Evolutionary conservation across 2,329 filamentous ascomycete genomes (phyloP).

Genomic region (Colletotrichum nymphaeae): DNA sequence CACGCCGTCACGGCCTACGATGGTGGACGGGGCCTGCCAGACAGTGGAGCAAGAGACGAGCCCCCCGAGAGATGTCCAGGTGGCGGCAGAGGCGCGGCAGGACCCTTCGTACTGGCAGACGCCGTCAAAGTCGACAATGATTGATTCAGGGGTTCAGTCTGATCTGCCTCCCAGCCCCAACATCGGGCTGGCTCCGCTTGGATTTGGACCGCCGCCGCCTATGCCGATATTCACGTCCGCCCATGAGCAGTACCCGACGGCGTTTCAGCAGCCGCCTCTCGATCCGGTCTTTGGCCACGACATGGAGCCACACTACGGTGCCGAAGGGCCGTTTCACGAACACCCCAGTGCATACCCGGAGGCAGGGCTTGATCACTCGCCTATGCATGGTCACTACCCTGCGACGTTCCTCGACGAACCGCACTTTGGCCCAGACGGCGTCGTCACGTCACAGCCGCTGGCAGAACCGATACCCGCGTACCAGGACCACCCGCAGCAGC

Average conservation of each 20-base stretch:
- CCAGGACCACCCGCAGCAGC: constrained; percentile 9
- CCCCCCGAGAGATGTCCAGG: constrained; percentile 34
- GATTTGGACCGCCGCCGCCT: constrained; percentile 11
- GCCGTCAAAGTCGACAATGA: constrained; percentile 28
- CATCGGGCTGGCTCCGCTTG: not conserved
- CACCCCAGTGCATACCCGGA: constrained; percentile 22
- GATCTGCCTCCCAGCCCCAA: constrained; percentile 1
- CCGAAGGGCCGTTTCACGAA: constrained; percentile 8
- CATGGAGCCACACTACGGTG: constrained; percentile 16
- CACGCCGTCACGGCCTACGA: constrained; percentile 38
- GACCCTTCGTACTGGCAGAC: constrained; percentile 20
- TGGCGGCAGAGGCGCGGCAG: constrained; percentile 30
- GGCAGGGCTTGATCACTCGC: constrained; percentile 14
- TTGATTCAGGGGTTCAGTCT: constrained; percentile 30
- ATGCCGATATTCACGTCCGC: constrained; percentile 24
- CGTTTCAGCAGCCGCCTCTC: constrained; percentile 20
- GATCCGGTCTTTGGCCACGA: constrained; percentile 18
- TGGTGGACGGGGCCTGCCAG: constrained; percentile 46
- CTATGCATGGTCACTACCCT: constrained; percentile 16
- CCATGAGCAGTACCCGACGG: constrained; percentile 18
- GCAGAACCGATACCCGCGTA: constrained; percentile 7
- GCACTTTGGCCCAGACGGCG: constrained; percentile 7
- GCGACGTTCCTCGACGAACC: constrained; percentile 20
- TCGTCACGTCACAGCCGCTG: not conserved
- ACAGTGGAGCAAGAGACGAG: constrained; percentile 41